Conservation (phyloP, 2,329 filamentous ascomycete genomes). For the Penicillium sp. region DNA sequence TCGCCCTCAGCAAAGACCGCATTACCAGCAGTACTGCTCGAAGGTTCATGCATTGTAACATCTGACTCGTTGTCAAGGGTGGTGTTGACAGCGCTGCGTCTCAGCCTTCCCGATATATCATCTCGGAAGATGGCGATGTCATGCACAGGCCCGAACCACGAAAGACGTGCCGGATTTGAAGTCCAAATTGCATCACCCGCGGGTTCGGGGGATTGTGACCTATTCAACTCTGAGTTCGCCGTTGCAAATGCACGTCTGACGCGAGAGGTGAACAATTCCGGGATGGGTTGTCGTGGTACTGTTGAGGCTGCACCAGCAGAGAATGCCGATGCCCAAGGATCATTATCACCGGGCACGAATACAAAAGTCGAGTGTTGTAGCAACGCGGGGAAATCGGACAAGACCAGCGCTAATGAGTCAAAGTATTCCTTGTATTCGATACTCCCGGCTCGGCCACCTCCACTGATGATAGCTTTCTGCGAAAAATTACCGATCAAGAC, state of each 20-base stretch:
- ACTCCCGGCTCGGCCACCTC: slow-evolving; percentile 72
- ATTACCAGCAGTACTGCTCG: slow-evolving; percentile 12
- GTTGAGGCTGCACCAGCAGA: slow-evolving; percentile 49
- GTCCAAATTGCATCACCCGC: slow-evolving; percentile 81
- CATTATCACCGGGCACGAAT: slow-evolving; percentile 94
- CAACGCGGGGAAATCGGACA: slow-evolving; percentile 80
- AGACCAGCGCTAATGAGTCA: slow-evolving; percentile 76
- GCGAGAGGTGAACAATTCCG: slow-evolving; percentile 85
- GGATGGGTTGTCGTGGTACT: slow-evolving; percentile 59
- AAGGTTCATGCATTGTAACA: slow-evolving; percentile 30
- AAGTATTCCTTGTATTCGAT: slow-evolving; percentile 98
- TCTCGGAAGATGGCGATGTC: slow-evolving; percentile 87
- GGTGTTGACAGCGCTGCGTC: slow-evolving; percentile 73
- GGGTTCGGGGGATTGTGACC: slow-evolving; percentile 49
- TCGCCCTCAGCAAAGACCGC: slow-evolving; percentile 27
- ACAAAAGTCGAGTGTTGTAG: slow-evolving; percentile 79
- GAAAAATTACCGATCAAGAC: slow-evolving; percentile 84
- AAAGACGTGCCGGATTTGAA: slow-evolving; percentile 78
- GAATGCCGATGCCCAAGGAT: slow-evolving; percentile 92
- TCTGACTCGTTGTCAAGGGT: slow-evolving; percentile 42
- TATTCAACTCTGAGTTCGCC: slow-evolving; percentile 69
- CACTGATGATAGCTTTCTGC: slow-evolving; percentile 58
- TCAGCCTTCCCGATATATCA: slow-evolving; percentile 75
- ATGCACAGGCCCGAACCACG: slow-evolving; percentile 81
- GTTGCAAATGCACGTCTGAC: slow-evolving; percentile 76